Base-by-base conservation (phyloP, 1,284 basidiomycete genomes). In the Tremellales sp. region DNA sequence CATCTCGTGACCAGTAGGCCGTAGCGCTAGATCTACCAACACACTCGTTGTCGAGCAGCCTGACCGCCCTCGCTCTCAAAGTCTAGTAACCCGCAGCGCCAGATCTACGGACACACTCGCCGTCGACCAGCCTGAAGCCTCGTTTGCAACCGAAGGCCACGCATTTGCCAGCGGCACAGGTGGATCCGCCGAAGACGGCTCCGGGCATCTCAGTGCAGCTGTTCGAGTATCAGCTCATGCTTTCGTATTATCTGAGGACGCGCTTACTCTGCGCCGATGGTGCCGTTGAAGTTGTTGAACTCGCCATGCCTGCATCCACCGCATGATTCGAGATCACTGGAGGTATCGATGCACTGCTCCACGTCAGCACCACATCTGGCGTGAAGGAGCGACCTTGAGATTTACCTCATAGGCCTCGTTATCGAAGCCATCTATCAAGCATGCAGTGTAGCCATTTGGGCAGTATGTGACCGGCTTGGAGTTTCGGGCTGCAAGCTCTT, bases 101-200 rank as follows among this genome's bases (percentile, higher is more conserved):
- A n/a, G n/a, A n/a, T n/a, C n/a, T n/a, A n/a, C n/a, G n/a, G n/a
- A 45, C n/a, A 25, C 43, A 45, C 22, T 23, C n/a, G 17, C 45
- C 45, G 24, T 39, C 35, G 23, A 46, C 35, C 22, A 46, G 45
- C 25, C 29, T n/a, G 45, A 25, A 39, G 10, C 45, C 45, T 23
- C 36, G 21, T n/a, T 40, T 24, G 40, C 45, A 46, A 15, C 35
- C 45, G 21, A 39, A 40, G 10, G 36, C 36, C 13, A 33, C 21
- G 25, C 45, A 46, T 15, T 17, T 33, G 8, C 45, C 45, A 37
- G 15, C 17, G 6, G 11, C 31, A 27, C 45, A 46, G 15, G 45
- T 46, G 13, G 45, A 22, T 2, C 23, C 39, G 19, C 39, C 39
- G 6, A n/a, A 21, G 5, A 24, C 11, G 19, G 39, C 33, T 21